Evolutionary conservation across 371 early-diverging fungal species (phyloP).

Genomic region (Sporodiniella umbellata): DNA sequence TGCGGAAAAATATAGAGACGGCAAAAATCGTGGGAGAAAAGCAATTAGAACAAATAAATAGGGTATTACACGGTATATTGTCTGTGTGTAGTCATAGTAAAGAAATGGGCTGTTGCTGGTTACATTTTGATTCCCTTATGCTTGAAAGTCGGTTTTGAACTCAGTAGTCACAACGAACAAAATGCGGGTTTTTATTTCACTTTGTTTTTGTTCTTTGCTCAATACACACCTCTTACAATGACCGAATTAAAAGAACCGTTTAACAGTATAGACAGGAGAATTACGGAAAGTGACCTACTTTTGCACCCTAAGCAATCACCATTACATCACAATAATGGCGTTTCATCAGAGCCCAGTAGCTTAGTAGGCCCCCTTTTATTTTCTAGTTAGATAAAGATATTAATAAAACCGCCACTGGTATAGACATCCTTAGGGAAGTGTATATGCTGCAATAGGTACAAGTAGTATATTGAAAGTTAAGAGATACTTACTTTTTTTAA

Average conservation of each 20-base stretch:
- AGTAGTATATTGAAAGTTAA: neutral
- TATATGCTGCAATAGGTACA: constrained; percentile 58
- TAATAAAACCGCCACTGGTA: too few relatives aligned
- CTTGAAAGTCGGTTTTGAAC: too few relatives aligned
- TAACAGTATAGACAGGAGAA: neutral
- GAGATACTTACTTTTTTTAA: constrained; percentile 9
- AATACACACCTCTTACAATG: neutral
- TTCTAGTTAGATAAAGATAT: neutral
- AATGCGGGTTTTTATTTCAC: neutral
- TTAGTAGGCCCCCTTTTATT: neutral
- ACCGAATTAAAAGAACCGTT: neutral
- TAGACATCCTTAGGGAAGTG: constrained; percentile 38
- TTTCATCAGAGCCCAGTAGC: neutral
- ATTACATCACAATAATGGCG: neutral
- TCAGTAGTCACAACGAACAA: too few relatives aligned
- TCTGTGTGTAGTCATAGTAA: too few relatives aligned
- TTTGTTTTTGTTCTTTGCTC: neutral
- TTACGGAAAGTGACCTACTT: neutral
- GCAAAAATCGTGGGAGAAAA: too few relatives aligned
- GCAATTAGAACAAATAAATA: too few relatives aligned
- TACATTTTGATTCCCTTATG: too few relatives aligned
- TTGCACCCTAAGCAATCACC: neutral
- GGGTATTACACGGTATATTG: too few relatives aligned
- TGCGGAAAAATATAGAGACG: too few relatives aligned
- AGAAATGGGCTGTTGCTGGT: too few relatives aligned